These are phyloP conservation scores for Trichoderma afroharzianum DNA, from an alignment of 2,329 filamentous ascomycete species.

Conservation along the genomic window DNA sequence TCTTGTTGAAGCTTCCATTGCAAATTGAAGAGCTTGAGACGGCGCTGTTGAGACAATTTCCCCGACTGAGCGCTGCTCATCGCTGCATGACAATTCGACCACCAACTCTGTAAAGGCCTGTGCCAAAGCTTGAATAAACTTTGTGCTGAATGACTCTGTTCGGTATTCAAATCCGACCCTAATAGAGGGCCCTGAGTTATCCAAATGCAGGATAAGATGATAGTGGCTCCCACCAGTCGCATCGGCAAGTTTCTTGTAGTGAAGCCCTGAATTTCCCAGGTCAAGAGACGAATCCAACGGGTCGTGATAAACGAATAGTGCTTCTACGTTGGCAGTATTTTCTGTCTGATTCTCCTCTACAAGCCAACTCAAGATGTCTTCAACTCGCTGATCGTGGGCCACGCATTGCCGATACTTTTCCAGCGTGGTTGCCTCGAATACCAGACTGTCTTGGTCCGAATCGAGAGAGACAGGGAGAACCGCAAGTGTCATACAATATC, in stretches of 20 bases:
- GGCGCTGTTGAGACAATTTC: not conserved
- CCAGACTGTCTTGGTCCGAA: not conserved
- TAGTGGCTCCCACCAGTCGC: not conserved
- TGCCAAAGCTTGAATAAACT: not conserved
- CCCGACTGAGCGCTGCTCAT: not conserved
- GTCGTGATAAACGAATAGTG: not conserved
- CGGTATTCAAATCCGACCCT: not conserved
- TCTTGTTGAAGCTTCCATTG: not conserved
- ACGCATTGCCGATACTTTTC: not conserved
- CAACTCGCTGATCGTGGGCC: not conserved
- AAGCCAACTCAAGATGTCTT: not conserved
- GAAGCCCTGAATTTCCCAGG: not conserved
- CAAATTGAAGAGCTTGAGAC: not conserved
- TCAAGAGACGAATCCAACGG: not conserved
- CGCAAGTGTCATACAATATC: not conserved
- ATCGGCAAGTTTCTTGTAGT: not conserved
- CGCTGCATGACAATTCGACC: not conserved
- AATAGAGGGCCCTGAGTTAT: not conserved
- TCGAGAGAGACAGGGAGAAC: not conserved
- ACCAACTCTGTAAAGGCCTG: not conserved
- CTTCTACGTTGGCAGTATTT: not conserved
- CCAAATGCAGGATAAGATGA: not conserved
- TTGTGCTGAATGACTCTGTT: not conserved
- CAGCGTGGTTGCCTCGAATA: not conserved
- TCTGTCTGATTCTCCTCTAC: not conserved